Evolutionary conservation across 768 basidiomycete species (phyloP).

Genomic region (Clavulina sp.): DNA sequence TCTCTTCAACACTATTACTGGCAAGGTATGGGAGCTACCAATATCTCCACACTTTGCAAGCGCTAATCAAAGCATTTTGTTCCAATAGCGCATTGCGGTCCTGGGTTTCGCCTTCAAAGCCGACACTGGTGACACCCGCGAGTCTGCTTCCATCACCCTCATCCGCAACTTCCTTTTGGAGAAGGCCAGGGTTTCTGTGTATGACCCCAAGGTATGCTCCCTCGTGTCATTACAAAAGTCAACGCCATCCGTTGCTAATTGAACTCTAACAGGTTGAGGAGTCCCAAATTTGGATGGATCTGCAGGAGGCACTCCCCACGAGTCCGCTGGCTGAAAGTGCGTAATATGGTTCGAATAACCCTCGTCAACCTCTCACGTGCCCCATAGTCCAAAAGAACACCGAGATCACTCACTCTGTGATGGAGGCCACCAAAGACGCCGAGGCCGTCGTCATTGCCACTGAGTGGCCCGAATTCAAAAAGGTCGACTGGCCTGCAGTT

Average conservation of each 20-base stretch:
- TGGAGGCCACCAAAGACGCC: constrained; percentile 74
- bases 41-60: not conserved
- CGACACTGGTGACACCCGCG: constrained; percentile 97
- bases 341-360: constrained; percentile 15
- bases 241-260: constrained; percentile 5
- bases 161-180: constrained; percentile 88
- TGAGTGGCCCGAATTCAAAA: constrained; percentile 93
- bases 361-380: constrained; percentile 4
- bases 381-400: constrained; percentile 72
- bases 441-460: constrained; percentile 95
- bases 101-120: constrained; percentile 99
- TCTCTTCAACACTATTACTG: constrained; percentile 95
- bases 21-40: constrained; percentile 40
- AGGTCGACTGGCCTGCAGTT: constrained; percentile 77
- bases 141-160: constrained; percentile 87
- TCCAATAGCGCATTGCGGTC: constrained; percentile 74
- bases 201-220: constrained; percentile 41
- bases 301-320: constrained; percentile 48
- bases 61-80: constrained; percentile 2
- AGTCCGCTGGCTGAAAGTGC: constrained; percentile 47
- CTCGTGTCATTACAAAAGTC: not conserved
- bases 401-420: constrained; percentile 52
- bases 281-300: constrained; percentile 74
- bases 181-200: constrained; percentile 70
- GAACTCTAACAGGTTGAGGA: constrained; percentile 37